Conservation (phyloP, 768 basidiomycete species). For the Mycena venus region DNA sequence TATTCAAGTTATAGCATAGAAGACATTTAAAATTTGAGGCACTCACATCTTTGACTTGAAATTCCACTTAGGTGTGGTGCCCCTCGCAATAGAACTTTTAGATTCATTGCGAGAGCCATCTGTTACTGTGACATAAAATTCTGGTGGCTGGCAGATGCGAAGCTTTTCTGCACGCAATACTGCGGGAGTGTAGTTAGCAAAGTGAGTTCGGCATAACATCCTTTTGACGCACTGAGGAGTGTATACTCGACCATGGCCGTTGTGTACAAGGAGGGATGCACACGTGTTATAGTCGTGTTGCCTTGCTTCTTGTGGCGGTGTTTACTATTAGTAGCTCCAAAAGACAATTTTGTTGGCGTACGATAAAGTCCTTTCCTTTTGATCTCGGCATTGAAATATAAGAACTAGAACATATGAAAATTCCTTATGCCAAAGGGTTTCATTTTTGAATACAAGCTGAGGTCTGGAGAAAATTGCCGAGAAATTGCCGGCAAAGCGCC, state of each 20-base stretch:
- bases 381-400: background rate
- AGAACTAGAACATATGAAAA: background rate
- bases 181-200: no score
- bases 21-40: background rate
- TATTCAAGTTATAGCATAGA: background rate
- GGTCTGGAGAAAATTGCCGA: background rate
- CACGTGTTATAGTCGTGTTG: background rate
- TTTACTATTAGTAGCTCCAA: background rate
- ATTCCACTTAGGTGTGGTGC: background rate
- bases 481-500: background rate
- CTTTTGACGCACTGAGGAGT: no score
- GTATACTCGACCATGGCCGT: no score
- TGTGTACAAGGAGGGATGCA: no score
- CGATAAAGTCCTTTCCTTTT: background rate
- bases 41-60: background rate
- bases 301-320: background rate
- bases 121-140: background rate
- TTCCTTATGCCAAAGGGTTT: background rate
- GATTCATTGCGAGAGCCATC: background rate
- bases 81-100: background rate
- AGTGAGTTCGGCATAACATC: no score
- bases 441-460: background rate
- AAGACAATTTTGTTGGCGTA: background rate
- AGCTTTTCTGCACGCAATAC: no score
- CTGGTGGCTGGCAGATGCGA: no score